Evolutionary conservation across 2,329 filamentous ascomycete genomes (phyloP), one percentile per base, ranked within the genome.

Genomic region (Onygena corvina): DNA sequence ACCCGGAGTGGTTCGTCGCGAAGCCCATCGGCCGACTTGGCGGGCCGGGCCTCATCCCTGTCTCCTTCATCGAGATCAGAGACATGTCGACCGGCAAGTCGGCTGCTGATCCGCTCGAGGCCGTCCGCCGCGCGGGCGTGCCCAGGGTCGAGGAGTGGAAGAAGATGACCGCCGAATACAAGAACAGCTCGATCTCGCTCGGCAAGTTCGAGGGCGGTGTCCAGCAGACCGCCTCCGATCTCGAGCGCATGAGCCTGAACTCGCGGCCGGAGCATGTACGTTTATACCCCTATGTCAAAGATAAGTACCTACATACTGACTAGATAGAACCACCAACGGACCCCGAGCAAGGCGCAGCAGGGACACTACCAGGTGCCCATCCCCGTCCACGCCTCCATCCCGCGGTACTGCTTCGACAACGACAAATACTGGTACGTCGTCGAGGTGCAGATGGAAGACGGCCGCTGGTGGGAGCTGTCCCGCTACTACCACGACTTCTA

Each of bases 381-480:
- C 1, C 90, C 92, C 0, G 71, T 93, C 45, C 79, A 80, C 50
- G 92, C 90, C 9, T 83, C 80, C 47, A 94, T 96, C 58, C 89
- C 90, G 12, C 78, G 87, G 53, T 96, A 94, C 69, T 94, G 87
- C 65, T 96, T 93, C 61, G 87, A 88, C 52, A 90, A 96, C 62
- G 89, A 95, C 58, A 95, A 95, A 65, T 96, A 96, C 67, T 96
- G 92, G 87, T 98, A 96, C 61, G 86, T 95, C 49, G 90, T 98
- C 52, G 89, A 95, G 65, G 87, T 86, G 20, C 77, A 83, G 59
- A 79, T 96, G 66, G 87, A 94, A 61, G 89, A 96, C 62, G 89
- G 88, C 44, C 78, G 86, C 42, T 83, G 86, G 61, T 96, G 89
- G 88, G 89, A 95, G 63, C 71, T 98, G 46, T 90, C 87, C 33